phyloP scores from a whole-genome alignment of 2,329 filamentous ascomycete genomes.

The Nigrospora oryzae region DNA sequence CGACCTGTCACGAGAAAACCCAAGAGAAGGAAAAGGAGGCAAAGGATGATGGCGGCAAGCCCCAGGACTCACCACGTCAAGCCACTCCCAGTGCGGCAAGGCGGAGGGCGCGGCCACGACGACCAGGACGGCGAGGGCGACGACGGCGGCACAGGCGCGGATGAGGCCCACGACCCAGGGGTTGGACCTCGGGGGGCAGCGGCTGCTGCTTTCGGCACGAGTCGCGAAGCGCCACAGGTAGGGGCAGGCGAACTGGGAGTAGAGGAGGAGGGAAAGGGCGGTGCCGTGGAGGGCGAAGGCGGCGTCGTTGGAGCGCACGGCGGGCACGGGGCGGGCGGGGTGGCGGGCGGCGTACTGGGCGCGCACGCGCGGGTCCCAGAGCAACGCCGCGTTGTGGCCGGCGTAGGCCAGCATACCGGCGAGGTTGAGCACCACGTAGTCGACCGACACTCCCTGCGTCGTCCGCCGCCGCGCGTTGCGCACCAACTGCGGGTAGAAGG shows the following conservation, averaged over 20 bases:
- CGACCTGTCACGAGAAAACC: too few relatives aligned
- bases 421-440: background rate
- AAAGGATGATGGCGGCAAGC: background rate
- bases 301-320: conserved; percentile 4
- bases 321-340: background rate
- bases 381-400: background rate
- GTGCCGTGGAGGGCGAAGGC: conserved; percentile 4
- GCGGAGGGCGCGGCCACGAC: background rate
- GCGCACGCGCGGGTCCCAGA: background rate
- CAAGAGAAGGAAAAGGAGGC: background rate
- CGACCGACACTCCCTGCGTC: background rate
- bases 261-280: conserved; percentile 1
- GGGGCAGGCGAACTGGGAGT: conserved; percentile 4
- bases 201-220: too few relatives aligned
- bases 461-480: background rate
- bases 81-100: background rate
- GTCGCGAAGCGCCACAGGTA: background rate
- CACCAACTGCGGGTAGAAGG: too few relatives aligned
- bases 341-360: background rate
- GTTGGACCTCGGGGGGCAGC: background rate
- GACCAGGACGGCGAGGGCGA: background rate
- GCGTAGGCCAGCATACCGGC: background rate
- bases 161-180: background rate
- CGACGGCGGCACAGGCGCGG: background rate
- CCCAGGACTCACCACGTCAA: background rate